Base-by-base conservation (phyloP, 2,329 filamentous ascomycete genomes). In the Clarireedia hainanense region DNA sequence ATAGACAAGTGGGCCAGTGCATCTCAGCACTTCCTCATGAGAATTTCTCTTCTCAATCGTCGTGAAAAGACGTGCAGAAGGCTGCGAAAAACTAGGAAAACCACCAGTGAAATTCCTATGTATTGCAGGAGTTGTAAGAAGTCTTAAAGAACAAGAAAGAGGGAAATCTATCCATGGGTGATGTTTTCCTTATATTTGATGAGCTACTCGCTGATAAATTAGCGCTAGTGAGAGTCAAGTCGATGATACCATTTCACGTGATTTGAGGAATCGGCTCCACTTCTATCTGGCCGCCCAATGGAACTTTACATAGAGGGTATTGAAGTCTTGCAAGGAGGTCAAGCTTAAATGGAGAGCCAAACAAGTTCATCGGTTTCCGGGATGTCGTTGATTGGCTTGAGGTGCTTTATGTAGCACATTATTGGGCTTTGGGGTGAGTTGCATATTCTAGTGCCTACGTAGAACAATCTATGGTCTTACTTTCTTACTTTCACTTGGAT, bases 211-310 rank as follows among this genome's bases (percentile, higher is more conserved):
- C 5, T 23, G 49, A 27, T 10, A 45, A 20, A 17, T 42, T 50
- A 26, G 26, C 52, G 46, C 52, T 55, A 55, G 23, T 50, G 37
- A 7, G 12, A 15, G 50, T 46, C 46, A 37, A 46, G 52, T 47
- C 52, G 52, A 55, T 55, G 52, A 50, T 55, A 47, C 49, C 39
- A 42, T 50, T 50, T 55, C 46, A 55, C 52, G 52, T 55, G 52
- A 24, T 23, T 0, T 46, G 20, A 46, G 23, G 42, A 24, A 46
- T 46, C 10, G 20, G 42, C 12, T 14, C 39, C 39, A 14, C 42
- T 46, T 24, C 42, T 4, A 42, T 14, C 17, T 42, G 39, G n/a
- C 14, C 39, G 7, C 20, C 20, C 39, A 20, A 17, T 20, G n/a
- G 39, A 3, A 42, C n/a, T 42, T 42, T 10, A 17, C 9, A 20